Evolutionary conservation across 495 filamentous ascomycete genomes (phyloP).

Genomic region (Glonium stellatum): DNA sequence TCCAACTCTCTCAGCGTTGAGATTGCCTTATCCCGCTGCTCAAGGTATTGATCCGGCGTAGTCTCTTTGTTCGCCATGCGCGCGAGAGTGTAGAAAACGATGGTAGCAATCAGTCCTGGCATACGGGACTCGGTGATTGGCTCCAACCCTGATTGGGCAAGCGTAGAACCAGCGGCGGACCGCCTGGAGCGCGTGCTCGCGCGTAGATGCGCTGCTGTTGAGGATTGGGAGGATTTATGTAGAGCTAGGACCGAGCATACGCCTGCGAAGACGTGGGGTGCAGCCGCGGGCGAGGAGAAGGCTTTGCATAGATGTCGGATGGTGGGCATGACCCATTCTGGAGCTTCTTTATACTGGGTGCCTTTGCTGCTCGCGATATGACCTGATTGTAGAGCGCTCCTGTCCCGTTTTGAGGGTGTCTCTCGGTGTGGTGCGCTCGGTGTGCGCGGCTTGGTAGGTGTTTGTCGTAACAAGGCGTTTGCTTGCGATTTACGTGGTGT

Average conservation of each 20-base stretch:
- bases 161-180: constrained; percentile 3
- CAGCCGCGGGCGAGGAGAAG: constrained; percentile 49
- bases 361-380: not conserved
- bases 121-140: constrained; percentile 34
- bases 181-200: constrained; percentile 18
- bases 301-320: constrained; percentile 60
- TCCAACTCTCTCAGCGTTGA: constrained; percentile 10
- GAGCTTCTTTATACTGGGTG: constrained; percentile 28
- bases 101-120: constrained; percentile 53
- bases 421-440: constrained; percentile 24
- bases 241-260: constrained; percentile 45
- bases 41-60: constrained; percentile 37
- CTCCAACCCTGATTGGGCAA: not conserved
- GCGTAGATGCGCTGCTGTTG: constrained; percentile 6
- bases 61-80: constrained; percentile 37
- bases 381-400: constrained; percentile 6
- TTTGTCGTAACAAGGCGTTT: constrained; percentile 3
- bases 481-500: constrained; percentile 17
- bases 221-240: constrained; percentile 11
- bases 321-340: constrained; percentile 59
- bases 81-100: constrained; percentile 54
- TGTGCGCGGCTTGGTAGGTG: constrained; percentile 20
- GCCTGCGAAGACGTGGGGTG: constrained; percentile 61
- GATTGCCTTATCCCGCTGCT: constrained; percentile 39
- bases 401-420: constrained; percentile 16